Percentiles rank a stretch among this genome's conserved stretches.
Evolutionary conservation across 345 rosid species (phyloP).

Genomic region (Pistacia integerrima): DNA sequence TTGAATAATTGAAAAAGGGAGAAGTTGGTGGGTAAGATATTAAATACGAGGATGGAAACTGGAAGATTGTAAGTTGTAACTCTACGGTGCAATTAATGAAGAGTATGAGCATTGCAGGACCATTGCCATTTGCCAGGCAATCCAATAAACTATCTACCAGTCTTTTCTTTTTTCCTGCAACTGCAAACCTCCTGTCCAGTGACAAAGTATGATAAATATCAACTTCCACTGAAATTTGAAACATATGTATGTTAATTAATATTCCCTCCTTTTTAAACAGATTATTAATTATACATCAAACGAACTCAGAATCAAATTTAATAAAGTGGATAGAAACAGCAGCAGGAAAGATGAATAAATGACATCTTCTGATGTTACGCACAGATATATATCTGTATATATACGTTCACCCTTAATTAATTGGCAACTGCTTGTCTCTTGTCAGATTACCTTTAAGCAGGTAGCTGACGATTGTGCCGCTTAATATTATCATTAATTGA

Average conservation of each 20-base stretch:
- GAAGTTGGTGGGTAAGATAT: constrained; percentile 3
- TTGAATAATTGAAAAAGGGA: not conserved
- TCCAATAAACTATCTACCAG: not conserved
- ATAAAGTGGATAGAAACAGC: not conserved
- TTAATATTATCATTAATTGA: too few relatives aligned
- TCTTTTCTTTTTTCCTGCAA: not conserved
- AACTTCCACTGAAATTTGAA: not conserved
- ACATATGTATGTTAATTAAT: not conserved
- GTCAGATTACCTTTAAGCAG: too few relatives aligned
- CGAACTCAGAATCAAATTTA: not conserved
- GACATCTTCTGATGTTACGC: not conserved
- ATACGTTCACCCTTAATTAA: not conserved
- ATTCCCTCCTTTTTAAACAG: not conserved
- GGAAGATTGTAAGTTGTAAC: constrained; percentile 22
- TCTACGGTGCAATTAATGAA: constrained; percentile 17
- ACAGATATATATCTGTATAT: not conserved
- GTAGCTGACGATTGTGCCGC: too few relatives aligned
- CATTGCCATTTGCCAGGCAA: not conserved
- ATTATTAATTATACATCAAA: not conserved
- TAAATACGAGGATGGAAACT: constrained; percentile 12
- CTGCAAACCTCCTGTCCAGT: not conserved
- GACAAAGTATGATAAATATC: not conserved
- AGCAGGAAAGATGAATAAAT: not conserved
- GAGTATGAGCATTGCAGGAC: not conserved
- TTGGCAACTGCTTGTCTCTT: not conserved